A percentile compares a stretch with the other conserved stretches of the same genome.
Conservation (phyloP, 441 rosid genomes). For the Populus hybrid region DNA sequence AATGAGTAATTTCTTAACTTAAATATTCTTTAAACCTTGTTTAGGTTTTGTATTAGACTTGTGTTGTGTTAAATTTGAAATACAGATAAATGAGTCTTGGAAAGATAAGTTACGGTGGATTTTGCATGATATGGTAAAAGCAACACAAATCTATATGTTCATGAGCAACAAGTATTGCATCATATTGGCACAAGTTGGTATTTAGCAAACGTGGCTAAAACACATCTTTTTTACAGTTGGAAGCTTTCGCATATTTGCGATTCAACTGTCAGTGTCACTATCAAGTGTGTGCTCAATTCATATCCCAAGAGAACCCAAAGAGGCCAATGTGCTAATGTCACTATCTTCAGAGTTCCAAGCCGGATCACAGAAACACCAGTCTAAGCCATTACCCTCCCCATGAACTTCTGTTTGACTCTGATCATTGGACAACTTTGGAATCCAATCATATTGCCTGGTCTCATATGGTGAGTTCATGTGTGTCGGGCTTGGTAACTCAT, state of each 20-base stretch:
- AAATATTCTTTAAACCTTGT: too few species aligned
- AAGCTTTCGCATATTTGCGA: neutral
- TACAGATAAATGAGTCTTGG: too few species aligned
- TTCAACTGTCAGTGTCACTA: neutral
- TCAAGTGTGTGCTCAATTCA: conserved; percentile 19
- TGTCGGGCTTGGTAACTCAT: conserved; percentile 26
- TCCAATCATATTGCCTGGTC: conserved; percentile 50
- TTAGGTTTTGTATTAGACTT: too few species aligned
- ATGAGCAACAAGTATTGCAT: neutral
- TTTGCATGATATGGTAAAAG: neutral
- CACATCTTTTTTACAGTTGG: neutral
- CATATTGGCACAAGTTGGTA: neutral
- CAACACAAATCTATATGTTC: neutral
- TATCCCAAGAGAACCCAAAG: conserved; percentile 52
- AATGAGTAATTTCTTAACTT: too few species aligned
- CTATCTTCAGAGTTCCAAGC: conserved; percentile 35
- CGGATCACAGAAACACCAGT: conserved; percentile 22
- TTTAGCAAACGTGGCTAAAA: neutral
- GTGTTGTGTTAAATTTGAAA: too few species aligned
- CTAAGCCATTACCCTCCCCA: conserved; percentile 23
- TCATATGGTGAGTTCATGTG: conserved; percentile 53
- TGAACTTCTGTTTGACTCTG: conserved; percentile 24
- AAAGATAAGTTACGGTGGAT: too few species aligned
- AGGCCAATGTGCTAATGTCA: conserved; percentile 33
- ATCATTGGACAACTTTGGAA: conserved; percentile 35